Evolutionary conservation across 257 asterid genomes (phyloP).

Genomic region (Petunia secreta): DNA sequence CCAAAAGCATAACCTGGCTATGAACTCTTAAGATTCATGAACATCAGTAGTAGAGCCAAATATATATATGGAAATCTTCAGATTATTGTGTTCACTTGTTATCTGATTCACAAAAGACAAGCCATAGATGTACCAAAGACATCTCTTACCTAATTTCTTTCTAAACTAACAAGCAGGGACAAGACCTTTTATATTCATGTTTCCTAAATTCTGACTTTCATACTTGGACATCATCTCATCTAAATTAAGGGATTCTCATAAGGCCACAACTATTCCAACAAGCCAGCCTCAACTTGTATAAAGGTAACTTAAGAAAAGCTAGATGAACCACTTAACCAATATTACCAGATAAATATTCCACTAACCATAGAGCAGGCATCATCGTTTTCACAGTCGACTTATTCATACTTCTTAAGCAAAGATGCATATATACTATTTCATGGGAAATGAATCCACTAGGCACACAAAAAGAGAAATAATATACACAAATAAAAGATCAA

Average conservation of each 20-base stretch:
- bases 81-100: not conserved
- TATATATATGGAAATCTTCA: not conserved
- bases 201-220: too few relatives aligned
- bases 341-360: too few relatives aligned
- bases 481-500: not conserved
- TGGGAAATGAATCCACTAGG: too few relatives aligned
- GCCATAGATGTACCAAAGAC: conserved; percentile 1
- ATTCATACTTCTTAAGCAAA: too few relatives aligned
- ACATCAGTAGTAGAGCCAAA: not conserved
- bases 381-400: too few relatives aligned
- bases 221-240: not conserved
- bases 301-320: too few relatives aligned
- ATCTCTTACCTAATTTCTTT: conserved; percentile 4
- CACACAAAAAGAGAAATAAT: too few relatives aligned
- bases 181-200: too few relatives aligned
- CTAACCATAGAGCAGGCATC: too few relatives aligned
- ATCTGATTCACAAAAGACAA: not conserved
- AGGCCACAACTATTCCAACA: not conserved
- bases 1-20: not conserved
- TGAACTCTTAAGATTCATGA: conserved; percentile 2
- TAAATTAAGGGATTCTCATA: not conserved
- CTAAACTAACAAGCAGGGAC: not conserved
- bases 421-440: too few relatives aligned
- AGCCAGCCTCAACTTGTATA: not conserved
- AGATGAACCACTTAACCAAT: not conserved